These are phyloP conservation scores for Fusarium sp. DNA, from an alignment of 2,329 filamentous ascomycete species.

Conservation along the genomic window DNA sequence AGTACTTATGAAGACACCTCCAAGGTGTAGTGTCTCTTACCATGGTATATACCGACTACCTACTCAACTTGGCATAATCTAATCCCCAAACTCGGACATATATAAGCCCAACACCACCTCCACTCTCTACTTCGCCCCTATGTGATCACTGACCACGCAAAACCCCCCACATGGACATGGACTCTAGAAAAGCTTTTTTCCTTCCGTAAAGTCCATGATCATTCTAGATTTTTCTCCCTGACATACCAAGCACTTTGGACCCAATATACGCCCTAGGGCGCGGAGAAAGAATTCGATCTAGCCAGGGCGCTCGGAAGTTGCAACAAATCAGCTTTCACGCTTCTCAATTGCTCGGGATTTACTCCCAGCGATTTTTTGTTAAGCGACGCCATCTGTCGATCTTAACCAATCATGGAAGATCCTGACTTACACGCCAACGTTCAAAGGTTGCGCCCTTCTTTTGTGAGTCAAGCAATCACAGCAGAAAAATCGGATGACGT, in stretches of 20 bases:
- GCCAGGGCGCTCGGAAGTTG: neutral
- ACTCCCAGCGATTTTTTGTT: neutral
- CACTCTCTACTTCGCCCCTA: neutral
- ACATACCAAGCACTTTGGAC: neutral
- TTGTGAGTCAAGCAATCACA: constrained; percentile 14
- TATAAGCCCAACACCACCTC: neutral
- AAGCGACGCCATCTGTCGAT: constrained; percentile 20
- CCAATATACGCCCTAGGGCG: neutral
- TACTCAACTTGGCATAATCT: neutral
- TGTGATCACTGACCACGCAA: neutral
- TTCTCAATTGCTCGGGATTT: constrained; percentile 2
- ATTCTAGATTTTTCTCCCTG: constrained; percentile 11
- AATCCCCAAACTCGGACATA: neutral
- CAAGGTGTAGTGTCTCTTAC: too few species aligned
- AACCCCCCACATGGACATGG: neutral
- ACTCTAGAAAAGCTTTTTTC: neutral
- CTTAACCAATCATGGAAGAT: constrained; percentile 22
- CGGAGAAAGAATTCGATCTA: neutral
- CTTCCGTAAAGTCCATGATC: neutral
- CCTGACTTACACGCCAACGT: constrained; percentile 17
- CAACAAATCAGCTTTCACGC: constrained; percentile 1
- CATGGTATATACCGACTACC: neutral
- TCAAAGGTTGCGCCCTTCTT: constrained; percentile 19
- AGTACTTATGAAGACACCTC: neutral
- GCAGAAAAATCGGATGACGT: constrained; percentile 20